Evolutionary conservation across 352 stramenopile species (phyloP).

Genomic region (Blastocystis sp.): DNA sequence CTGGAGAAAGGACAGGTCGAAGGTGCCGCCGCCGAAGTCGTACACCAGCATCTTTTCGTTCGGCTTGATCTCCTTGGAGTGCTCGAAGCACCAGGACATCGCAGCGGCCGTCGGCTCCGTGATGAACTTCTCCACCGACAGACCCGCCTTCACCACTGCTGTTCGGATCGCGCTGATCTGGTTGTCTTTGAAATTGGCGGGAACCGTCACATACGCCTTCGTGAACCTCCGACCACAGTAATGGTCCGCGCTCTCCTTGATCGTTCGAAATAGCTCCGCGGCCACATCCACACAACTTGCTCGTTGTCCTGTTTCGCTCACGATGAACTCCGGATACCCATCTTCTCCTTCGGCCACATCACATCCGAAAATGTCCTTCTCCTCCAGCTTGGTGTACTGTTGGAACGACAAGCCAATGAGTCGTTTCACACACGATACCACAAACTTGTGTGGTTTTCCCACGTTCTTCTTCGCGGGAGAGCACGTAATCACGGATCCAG

Average conservation of each 20-base stretch:
- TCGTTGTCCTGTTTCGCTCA: background rate
- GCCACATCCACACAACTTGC: slow-evolving; percentile 18
- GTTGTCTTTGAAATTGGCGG: background rate
- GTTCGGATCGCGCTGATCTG: background rate
- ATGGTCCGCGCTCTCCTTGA: background rate
- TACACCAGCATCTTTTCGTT: background rate
- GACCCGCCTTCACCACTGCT: background rate
- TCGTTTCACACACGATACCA: slow-evolving; percentile 18
- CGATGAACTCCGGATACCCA: slow-evolving; percentile 20
- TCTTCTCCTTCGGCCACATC: background rate
- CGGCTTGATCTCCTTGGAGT: background rate
- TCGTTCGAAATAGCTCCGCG: background rate
- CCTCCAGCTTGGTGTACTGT: background rate
- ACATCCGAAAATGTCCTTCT: slow-evolving; percentile 34
- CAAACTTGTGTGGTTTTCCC: background rate
- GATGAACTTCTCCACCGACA: background rate
- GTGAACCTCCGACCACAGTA: background rate
- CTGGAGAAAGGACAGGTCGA: background rate
- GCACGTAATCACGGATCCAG: background rate
- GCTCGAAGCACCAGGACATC: background rate
- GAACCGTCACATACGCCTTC: background rate
- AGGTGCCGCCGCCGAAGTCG: slow-evolving; percentile 26
- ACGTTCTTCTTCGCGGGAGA: background rate
- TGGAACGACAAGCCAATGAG: background rate
- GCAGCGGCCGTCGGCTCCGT: background rate